Percentiles rank a stretch among this genome's conserved stretches.
phyloP scores from a whole-genome alignment of 805 yeast genomes.

The Barnettozyma botsteinii region DNA sequence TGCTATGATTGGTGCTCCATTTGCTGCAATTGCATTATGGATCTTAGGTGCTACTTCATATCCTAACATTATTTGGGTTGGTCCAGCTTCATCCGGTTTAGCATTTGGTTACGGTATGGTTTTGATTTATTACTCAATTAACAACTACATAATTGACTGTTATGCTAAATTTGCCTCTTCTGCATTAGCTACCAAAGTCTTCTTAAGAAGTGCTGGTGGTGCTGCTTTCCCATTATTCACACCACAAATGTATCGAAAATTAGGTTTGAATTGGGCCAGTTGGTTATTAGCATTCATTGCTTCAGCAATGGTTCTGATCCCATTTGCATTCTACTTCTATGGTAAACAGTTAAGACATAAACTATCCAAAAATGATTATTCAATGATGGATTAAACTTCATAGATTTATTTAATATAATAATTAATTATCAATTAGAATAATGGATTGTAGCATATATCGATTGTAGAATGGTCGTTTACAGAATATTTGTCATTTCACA shows the following conservation, averaged over 20 bases:
- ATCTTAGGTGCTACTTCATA: constrained; percentile 76
- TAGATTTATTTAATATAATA: background rate
- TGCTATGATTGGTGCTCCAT: constrained; percentile 78
- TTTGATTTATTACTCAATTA: constrained; percentile 66
- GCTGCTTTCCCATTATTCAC: constrained; percentile 81
- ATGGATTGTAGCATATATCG: too few relatives aligned
- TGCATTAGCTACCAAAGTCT: constrained; percentile 78
- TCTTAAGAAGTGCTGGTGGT: constrained; percentile 77
- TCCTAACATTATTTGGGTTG: constrained; percentile 70
- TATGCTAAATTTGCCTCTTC: constrained; percentile 77
- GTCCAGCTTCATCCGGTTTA: constrained; percentile 72
- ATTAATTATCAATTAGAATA: background rate
- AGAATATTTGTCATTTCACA: too few relatives aligned
- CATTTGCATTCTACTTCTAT: constrained; percentile 63
- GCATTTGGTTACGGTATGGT: constrained; percentile 78
- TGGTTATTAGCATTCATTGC: constrained; percentile 74
- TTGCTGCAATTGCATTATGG: constrained; percentile 75
- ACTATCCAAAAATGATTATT: constrained; percentile 63
- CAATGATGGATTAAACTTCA: constrained; percentile 14
- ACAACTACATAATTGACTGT: constrained; percentile 86
- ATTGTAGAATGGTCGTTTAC: too few relatives aligned
- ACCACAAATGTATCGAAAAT: constrained; percentile 69
- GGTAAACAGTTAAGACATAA: constrained; percentile 60
- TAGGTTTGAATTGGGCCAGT: constrained; percentile 78
- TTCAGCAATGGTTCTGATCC: constrained; percentile 68